Base-by-base conservation (phyloP, 768 basidiomycete species). In the Suillus weaverae region DNA sequence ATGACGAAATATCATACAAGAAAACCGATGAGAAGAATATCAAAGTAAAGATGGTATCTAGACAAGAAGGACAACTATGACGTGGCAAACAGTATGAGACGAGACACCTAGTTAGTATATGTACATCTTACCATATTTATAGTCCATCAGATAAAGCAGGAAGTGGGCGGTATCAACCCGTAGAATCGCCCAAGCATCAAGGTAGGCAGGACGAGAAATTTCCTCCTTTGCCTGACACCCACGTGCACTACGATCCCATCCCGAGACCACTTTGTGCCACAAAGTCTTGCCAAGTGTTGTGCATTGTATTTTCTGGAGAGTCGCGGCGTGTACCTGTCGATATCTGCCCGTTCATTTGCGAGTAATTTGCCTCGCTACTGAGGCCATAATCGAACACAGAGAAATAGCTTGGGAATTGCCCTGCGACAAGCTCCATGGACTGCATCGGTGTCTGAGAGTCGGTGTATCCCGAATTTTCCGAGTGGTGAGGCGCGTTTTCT, bases 361-460 rank as follows among this genome's bases (percentile, higher is more conserved):
- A 67, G 68, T 75, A 72, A 51, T 74, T 68, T 46, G 69, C 67
- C 68, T 71, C 68, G 48, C 69, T 64, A 26, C 68, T 62, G 50
- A 81, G 76, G 26, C 81, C 83, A 71, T 91, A 91, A 72, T 91
- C 90, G 68, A 89, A 91, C 38, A 91, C 89, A 1, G 89, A 83
- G 81, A 92, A 91, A 70, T 91, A 91, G 70, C 83, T 85, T 16
- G 89, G 90, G 77, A 87, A 85, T 43, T 71, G 76, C 10, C 76
- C 76, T 2, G 75, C 67, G 1, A 76, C 70, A 18, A 77, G 64
- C 41, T 78, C 72, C 68, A 76, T 76, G 44, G 74, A 67, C 39
- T 75, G 76, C 59, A 74, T 72, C 46, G 71, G 70, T 36, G 66
- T 33, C 32, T 20, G 71, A 39, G 60, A 64, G 60, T 62, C 74